phyloP scores from a whole-genome alignment of 169 alveolate species.

The Plasmodium chabaudi region DNA sequence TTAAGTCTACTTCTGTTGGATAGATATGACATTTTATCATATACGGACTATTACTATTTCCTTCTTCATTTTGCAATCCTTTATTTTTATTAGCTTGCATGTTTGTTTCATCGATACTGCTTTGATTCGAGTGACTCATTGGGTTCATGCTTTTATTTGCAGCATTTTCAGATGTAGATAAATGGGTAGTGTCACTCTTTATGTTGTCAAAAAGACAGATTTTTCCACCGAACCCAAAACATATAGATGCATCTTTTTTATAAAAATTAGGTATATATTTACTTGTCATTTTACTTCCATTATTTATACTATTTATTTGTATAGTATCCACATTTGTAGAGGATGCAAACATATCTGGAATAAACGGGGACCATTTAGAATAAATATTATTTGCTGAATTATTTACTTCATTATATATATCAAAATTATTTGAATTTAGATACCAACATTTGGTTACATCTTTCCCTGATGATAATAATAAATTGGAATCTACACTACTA shows the following conservation, averaged over 20 bases:
- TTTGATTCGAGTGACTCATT: neutral
- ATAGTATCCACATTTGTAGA: conserved; percentile 79
- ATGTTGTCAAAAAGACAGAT: conserved; percentile 49
- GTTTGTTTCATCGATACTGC: neutral
- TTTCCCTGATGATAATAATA: conserved; percentile 86
- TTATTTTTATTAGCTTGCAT: neutral
- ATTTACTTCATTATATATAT: conserved; percentile 56
- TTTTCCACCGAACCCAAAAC: conserved; percentile 82
- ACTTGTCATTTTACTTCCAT: conserved; percentile 76
- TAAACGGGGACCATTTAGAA: conserved; percentile 81
- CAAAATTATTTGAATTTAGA: conserved; percentile 74
- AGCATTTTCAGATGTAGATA: neutral
- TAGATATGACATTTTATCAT: conserved; percentile 33
- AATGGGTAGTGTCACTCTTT: neutral
- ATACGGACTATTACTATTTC: conserved; percentile 3
- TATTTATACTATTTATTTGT: conserved; percentile 77
- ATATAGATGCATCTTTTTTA: conserved; percentile 77
- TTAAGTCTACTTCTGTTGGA: conserved; percentile 64
- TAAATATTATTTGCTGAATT: conserved; percentile 62
- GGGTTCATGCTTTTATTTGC: neutral
- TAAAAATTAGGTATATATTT: conserved; percentile 81
- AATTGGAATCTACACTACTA: conserved; percentile 84
- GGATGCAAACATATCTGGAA: conserved; percentile 81
- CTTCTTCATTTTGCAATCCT: neutral
- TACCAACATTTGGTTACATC: conserved; percentile 89